These are phyloP conservation scores for Herpetomonas samuelpessoai DNA, from an alignment of 208 protist species.

Conservation along the genomic window DNA sequence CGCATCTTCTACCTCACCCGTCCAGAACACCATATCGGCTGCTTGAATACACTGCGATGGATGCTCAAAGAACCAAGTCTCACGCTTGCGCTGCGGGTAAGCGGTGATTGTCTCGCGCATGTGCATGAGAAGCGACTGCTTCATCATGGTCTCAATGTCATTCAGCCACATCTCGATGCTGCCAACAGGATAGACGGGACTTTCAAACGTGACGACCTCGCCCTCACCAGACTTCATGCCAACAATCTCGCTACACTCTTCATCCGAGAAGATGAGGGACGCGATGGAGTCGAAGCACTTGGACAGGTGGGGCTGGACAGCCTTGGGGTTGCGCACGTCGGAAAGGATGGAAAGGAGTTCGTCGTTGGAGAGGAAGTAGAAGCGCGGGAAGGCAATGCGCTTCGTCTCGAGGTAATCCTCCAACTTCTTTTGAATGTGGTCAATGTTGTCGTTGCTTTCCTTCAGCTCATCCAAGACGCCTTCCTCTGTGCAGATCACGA, in stretches of 20 bases:
- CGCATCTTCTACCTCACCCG: constrained; percentile 86
- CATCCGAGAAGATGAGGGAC: constrained; percentile 75
- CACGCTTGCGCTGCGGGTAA: constrained; percentile 57
- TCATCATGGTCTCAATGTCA: constrained; percentile 94
- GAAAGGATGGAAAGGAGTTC: constrained; percentile 98
- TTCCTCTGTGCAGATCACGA: constrained; percentile 80
- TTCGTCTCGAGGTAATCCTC: constrained; percentile 98
- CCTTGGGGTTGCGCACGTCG: constrained; percentile 94
- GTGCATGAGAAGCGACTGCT: constrained; percentile 84
- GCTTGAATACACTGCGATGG: constrained; percentile 94
- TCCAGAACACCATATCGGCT: constrained; percentile 94
- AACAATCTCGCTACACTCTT: constrained; percentile 76
- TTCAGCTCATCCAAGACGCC: constrained; percentile 80
- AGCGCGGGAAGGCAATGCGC: constrained; percentile 94
- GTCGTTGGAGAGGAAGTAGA: constrained; percentile 98
- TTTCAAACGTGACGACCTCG: constrained; percentile 89
- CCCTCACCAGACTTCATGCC: constrained; percentile 92
- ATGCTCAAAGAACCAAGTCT: constrained; percentile 93
- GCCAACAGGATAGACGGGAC: constrained; percentile 82
- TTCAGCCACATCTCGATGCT: constrained; percentile 95
- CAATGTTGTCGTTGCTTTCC: constrained; percentile 85
- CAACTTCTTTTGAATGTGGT: constrained; percentile 95
- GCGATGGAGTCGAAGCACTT: constrained; percentile 97
- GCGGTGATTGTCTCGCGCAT: constrained; percentile 78
- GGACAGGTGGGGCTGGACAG: constrained; percentile 95